phyloP scores from a whole-genome alignment of 148 eudicot species.

The Silene conica region DNA sequence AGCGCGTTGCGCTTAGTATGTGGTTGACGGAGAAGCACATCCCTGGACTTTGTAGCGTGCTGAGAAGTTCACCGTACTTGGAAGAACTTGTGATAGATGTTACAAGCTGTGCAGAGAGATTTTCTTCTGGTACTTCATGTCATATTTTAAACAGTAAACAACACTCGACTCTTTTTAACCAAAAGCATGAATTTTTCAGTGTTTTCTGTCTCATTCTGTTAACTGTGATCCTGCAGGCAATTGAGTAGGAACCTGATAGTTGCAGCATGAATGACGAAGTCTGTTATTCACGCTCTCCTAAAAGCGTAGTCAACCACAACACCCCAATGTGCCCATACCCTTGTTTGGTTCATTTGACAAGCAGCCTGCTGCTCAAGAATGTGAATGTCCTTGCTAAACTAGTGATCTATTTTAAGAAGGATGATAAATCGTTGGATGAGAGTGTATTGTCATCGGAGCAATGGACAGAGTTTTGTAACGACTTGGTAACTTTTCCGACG shows the following conservation, averaged over 20 bases:
- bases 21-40: conserved; percentile 23
- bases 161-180: no score
- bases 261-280: not conserved
- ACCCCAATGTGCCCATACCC: not conserved
- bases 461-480: not conserved
- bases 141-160: no score
- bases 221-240: not conserved
- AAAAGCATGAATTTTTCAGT: not conserved
- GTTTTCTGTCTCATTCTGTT: not conserved
- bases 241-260: not conserved
- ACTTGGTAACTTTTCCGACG: conserved; percentile 11
- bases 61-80: conserved; percentile 9
- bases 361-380: conserved; percentile 14
- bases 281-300: conserved; percentile 14
- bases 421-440: not conserved
- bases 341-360: not conserved
- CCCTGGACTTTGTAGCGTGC: not conserved
- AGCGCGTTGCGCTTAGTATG: conserved; percentile 12
- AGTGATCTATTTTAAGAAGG: conserved; percentile 3
- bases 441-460: conserved; percentile 3
- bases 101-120: not conserved
- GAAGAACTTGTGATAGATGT: conserved; percentile 18
- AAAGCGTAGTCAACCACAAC: conserved; percentile 10
- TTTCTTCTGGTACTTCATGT: not conserved
- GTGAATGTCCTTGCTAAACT: conserved; percentile 7